phyloP scores from a whole-genome alignment of 2,329 filamentous ascomycete species.

The Blumeria hordei region DNA sequence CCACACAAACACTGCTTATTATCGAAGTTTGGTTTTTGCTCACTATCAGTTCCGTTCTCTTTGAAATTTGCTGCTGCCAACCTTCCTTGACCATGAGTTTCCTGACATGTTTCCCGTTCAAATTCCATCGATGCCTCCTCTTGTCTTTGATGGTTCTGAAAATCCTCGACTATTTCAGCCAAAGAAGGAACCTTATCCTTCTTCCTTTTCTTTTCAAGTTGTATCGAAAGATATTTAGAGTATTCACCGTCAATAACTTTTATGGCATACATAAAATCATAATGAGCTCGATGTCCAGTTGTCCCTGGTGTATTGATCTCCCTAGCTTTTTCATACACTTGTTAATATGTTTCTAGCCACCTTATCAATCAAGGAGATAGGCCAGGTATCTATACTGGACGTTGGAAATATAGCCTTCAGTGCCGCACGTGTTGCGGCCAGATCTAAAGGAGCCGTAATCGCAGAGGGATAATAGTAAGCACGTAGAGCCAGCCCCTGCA shows the following conservation, averaged over 20 bases:
- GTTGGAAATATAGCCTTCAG: too few species aligned
- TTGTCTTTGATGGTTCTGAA: background rate
- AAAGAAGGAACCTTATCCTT: background rate
- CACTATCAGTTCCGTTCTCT: background rate
- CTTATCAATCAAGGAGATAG: too few species aligned
- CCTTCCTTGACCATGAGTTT: background rate
- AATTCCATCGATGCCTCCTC: background rate
- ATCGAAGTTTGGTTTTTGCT: background rate
- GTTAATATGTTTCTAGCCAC: background rate
- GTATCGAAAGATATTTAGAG: background rate
- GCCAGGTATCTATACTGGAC: too few species aligned
- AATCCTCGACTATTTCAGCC: background rate
- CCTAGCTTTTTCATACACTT: background rate
- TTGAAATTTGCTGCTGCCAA: too few species aligned
- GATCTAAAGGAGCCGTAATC: too few species aligned
- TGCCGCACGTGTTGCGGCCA: too few species aligned
- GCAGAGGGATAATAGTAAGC: too few species aligned
- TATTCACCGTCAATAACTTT: background rate
- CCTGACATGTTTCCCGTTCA: background rate
- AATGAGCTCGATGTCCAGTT: background rate
- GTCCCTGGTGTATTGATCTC: background rate
- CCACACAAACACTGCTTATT: background rate
- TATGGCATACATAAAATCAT: background rate
- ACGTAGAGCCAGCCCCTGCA: too few species aligned
- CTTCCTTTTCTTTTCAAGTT: background rate